Base-by-base conservation (phyloP, 352 stramenopile genomes). In the Phytopythium montanum region DNA sequence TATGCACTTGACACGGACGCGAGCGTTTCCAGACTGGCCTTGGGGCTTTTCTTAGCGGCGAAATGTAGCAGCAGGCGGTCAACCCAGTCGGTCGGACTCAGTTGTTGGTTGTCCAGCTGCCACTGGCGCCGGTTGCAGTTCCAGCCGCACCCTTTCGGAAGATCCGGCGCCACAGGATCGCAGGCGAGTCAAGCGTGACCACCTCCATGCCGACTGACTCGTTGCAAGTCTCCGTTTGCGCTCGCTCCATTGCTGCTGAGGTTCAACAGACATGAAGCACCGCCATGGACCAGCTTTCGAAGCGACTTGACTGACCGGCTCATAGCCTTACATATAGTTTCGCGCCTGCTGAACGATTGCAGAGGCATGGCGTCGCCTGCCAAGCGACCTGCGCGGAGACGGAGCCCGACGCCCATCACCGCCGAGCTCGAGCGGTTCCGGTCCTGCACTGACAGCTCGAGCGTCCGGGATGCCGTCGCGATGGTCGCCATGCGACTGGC, bases 401-500 rank as follows among this genome's bases (percentile, higher is more conserved):
- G 36, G 13, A 59, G 23, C 21, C 13, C 39, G 1, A 59, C 38
- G 36, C 28, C 70, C 3, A 73, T 89, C 46, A 31, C 65, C 19
- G 67, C 61, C 2, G 70, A 73, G 29, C 53, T 88, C 29, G 80
- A 88, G 54, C 41, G 50, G n/a, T 76, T 90, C 58, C 75, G 79
- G 21, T 50, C 58, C 7, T 62, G 62, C 7, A 61, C 54, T 13
- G 39, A 70, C 19, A 74, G 72, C 34, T 59, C 50, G 0, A 59
- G 46, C 0, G 62, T 88, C 56, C 46, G 75, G 12, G 64, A 86
- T 31, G 71, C 75, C 4, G 58, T 90, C 10, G 76, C 78, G 5
- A 70, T 87, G 45, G 59, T 90, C 45, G 72, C 81, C 25, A 82
- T 88, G 76, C 69, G 79, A 28, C 65, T 90, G 2, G 54, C 78